A percentile compares a stretch with the other conserved stretches of the same genome.
These are phyloP conservation scores for Daldinia grandis DNA, from an alignment of 495 filamentous ascomycete species.

Conservation along the genomic window DNA sequence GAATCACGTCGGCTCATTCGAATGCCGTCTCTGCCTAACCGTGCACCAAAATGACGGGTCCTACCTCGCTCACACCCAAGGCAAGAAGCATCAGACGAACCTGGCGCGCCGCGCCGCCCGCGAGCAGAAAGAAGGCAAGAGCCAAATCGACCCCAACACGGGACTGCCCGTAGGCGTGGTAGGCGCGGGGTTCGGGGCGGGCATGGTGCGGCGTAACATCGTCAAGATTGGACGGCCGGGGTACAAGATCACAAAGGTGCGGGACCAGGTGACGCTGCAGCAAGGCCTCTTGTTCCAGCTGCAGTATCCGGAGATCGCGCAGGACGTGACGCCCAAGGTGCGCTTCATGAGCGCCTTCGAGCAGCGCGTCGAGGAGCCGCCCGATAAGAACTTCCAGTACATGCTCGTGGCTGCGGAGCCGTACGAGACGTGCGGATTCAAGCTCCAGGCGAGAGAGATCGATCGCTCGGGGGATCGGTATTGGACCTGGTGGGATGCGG, in stretches of 20 bases:
- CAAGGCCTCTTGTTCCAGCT: slow-evolving; percentile 92
- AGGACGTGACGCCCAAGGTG: slow-evolving; percentile 78
- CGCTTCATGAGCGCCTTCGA: slow-evolving; percentile 98
- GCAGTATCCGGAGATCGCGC: slow-evolving; percentile 90
- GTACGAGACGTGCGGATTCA: slow-evolving; percentile 97
- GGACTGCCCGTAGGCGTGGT: slow-evolving; percentile 78
- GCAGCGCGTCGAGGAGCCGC: slow-evolving; percentile 94
- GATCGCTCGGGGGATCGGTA: slow-evolving; percentile 86
- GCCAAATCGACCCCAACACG: slow-evolving; percentile 76
- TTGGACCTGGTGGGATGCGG: slow-evolving; percentile 95
- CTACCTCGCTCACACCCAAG: slow-evolving; percentile 98
- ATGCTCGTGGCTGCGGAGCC: slow-evolving; percentile 95
- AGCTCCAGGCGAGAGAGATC: slow-evolving; percentile 93
- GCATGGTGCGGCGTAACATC: slow-evolving; percentile 78
- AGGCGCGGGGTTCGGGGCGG: slow-evolving; percentile 69
- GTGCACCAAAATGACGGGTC: slow-evolving; percentile 99
- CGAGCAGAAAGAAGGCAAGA: slow-evolving; percentile 86
- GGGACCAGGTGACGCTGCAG: slow-evolving; percentile 90
- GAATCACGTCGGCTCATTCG: slow-evolving; percentile 98
- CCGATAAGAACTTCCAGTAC: slow-evolving; percentile 94
- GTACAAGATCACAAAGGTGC: slow-evolving; percentile 96
- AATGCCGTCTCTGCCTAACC: slow-evolving; percentile 96
- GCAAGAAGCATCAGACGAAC: slow-evolving; percentile 98
- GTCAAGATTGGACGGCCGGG: slow-evolving; percentile 97
- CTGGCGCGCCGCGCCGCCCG: slow-evolving; percentile 94